These are phyloP conservation scores for Exophiala phaeomuriformis DNA, from an alignment of 2,329 filamentous ascomycete genomes.

Conservation along the genomic window DNA sequence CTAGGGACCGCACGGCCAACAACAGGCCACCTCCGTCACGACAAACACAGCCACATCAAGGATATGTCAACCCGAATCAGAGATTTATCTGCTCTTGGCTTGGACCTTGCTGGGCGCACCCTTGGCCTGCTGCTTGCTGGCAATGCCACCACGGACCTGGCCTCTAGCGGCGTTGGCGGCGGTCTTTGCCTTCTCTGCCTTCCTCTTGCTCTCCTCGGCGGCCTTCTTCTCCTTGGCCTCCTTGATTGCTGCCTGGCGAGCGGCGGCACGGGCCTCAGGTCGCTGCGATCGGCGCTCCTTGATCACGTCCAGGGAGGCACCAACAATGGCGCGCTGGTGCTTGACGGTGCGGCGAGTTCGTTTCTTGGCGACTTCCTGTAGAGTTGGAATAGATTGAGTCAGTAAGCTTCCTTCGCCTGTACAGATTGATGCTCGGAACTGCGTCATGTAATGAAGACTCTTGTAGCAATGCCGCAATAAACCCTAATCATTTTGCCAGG, in stretches of 20 bases:
- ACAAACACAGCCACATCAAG: background rate
- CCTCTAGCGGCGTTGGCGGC: slow-evolving; percentile 69
- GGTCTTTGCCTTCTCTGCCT: slow-evolving; percentile 97
- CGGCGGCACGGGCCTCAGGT: slow-evolving; percentile 89
- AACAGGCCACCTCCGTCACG: background rate
- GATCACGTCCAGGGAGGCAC: slow-evolving; percentile 98
- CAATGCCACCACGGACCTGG: slow-evolving; percentile 63
- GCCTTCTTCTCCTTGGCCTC: slow-evolving; percentile 98
- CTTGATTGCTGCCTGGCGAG: slow-evolving; percentile 84
- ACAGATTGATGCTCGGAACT: background rate
- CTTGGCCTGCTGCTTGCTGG: slow-evolving; percentile 96
- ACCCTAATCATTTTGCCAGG: no score
- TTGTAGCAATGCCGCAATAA: no score
- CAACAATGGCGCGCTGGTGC: slow-evolving; percentile 96
- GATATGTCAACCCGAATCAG: background rate
- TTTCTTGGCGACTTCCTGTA: slow-evolving; percentile 99
- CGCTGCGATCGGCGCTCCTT: slow-evolving; percentile 95
- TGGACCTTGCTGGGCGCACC: slow-evolving; percentile 78
- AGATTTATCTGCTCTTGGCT: slow-evolving; percentile 51
- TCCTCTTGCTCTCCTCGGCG: slow-evolving; percentile 82
- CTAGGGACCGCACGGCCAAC: background rate
- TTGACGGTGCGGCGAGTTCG: slow-evolving; percentile 96
- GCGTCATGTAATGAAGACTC: background rate
- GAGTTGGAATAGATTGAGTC: slow-evolving; percentile 12
- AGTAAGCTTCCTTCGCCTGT: background rate